Evolutionary conservation across 371 early-diverging fungal genomes (phyloP).

Genomic region (Basidiobolus meristosporus): DNA sequence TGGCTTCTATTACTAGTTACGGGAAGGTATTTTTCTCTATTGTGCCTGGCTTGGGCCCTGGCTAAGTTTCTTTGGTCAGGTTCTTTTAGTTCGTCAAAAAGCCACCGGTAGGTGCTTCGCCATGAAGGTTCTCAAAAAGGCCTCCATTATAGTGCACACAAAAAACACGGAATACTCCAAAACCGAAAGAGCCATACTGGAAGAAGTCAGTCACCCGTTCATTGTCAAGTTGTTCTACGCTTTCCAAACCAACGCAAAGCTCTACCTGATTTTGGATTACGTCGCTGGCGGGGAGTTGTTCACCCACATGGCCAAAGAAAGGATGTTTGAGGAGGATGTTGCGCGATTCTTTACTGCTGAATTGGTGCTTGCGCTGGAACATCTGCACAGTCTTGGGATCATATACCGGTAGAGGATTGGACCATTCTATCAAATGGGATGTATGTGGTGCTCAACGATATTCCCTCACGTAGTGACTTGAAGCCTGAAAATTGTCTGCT

Average conservation of each 20-base stretch:
- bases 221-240: slow-evolving; percentile 41
- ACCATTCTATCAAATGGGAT: slow-evolving; percentile 2
- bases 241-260: slow-evolving; percentile 37
- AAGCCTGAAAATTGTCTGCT: slow-evolving; percentile 38
- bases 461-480: slow-evolving; percentile 18
- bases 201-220: slow-evolving; percentile 28
- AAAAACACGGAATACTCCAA: no score
- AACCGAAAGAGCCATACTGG: slow-evolving; percentile 53
- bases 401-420: slow-evolving; percentile 37
- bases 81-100: slow-evolving; percentile 54
- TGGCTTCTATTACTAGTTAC: no score
- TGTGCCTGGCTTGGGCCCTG: no score
- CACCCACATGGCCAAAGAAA: slow-evolving; percentile 30
- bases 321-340: slow-evolving; percentile 24
- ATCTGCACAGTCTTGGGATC: slow-evolving; percentile 37
- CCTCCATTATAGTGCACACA: no score
- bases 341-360: slow-evolving; percentile 45
- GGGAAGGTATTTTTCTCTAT: no score
- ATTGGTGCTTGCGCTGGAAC: slow-evolving; percentile 36
- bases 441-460: no score
- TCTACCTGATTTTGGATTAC: slow-evolving; percentile 54
- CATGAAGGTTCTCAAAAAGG: slow-evolving; percentile 66
- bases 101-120: slow-evolving; percentile 60
- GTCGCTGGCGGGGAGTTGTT: slow-evolving; percentile 61
- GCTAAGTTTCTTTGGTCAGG: slow-evolving; percentile 66